A percentile compares a stretch with the other conserved stretches of the same genome.
Evolutionary conservation across 2,329 filamentous ascomycete genomes (phyloP).

Genomic region (Aspergillus sp.): DNA sequence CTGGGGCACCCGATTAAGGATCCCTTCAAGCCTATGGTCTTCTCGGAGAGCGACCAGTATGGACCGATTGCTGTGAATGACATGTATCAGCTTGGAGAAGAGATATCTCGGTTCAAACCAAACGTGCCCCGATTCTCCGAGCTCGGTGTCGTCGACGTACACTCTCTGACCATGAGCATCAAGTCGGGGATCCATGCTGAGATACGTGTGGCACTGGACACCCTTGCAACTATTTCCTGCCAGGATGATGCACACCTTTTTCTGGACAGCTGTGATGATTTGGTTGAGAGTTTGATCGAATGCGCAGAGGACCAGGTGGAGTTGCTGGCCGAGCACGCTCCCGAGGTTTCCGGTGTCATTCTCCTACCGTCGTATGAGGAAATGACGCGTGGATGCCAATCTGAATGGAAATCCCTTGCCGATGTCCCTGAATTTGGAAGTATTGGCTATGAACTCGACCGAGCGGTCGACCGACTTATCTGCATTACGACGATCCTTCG

Average conservation of each 20-base stretch:
- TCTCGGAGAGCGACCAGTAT: constrained; percentile 47
- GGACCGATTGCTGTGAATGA: constrained; percentile 65
- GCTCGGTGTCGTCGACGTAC: constrained; percentile 79
- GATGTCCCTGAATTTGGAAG: constrained; percentile 67
- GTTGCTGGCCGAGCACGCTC: constrained; percentile 69
- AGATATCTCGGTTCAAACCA: constrained; percentile 60
- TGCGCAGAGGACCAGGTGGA: constrained; percentile 86
- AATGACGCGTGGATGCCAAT: constrained; percentile 64
- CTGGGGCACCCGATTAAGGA: constrained; percentile 33
- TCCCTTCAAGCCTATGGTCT: constrained; percentile 38
- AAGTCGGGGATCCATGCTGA: constrained; percentile 85
- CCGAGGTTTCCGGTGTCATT: constrained; percentile 79
- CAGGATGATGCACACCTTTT: constrained; percentile 56
- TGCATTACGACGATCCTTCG: constrained; percentile 87
- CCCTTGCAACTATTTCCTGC: constrained; percentile 62
- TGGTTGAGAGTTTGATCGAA: constrained; percentile 79
- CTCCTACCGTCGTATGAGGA: constrained; percentile 81
- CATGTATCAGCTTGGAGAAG: constrained; percentile 54
- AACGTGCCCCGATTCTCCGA: constrained; percentile 66
- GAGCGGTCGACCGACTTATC: constrained; percentile 75
- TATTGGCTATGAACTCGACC: constrained; percentile 69
- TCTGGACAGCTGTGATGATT: constrained; percentile 69
- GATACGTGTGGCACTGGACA: constrained; percentile 81
- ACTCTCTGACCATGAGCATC: constrained; percentile 77
- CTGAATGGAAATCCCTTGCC: constrained; percentile 63